Percentiles rank a stretch among this genome's conserved stretches.
phyloP scores from a whole-genome alignment of 2,329 filamentous ascomycete genomes.

The Cladophialophora carrionii region DNA sequence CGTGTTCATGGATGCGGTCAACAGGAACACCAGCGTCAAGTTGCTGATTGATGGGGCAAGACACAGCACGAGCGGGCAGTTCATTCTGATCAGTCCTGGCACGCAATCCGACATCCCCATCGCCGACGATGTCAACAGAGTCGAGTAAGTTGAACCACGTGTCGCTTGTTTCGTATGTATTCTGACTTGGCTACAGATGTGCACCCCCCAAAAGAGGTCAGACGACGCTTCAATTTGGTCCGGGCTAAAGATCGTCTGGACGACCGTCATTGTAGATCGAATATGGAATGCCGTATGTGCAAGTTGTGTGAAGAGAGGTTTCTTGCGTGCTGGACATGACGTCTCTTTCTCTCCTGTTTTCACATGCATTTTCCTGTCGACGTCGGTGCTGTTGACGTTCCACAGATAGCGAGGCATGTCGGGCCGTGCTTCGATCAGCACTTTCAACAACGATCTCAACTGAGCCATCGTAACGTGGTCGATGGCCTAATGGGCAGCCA shows the following conservation, averaged over 20 bases:
- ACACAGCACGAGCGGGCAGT: slow-evolving; percentile 85
- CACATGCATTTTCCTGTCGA: neutral
- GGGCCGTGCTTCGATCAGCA: neutral
- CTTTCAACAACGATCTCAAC: neutral
- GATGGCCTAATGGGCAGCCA: neutral
- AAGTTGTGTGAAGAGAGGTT: neutral
- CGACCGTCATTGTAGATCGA: neutral
- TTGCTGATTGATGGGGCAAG: slow-evolving; percentile 92
- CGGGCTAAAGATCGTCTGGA: neutral
- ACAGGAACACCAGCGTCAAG: slow-evolving; percentile 87
- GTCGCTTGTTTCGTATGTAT: slow-evolving; percentile 8
- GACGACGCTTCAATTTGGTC: slow-evolving; percentile 45
- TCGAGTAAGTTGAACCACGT: slow-evolving; percentile 45
- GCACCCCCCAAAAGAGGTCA: slow-evolving; percentile 53
- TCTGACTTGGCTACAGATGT: slow-evolving; percentile 41
- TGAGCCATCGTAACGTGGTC: neutral
- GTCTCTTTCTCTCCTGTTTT: neutral
- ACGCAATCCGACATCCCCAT: slow-evolving; percentile 63
- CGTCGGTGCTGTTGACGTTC: neutral
- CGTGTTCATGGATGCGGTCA: slow-evolving; percentile 98
- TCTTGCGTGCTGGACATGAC: neutral
- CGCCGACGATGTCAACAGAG: slow-evolving; percentile 51
- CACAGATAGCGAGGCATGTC: neutral
- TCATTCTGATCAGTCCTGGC: slow-evolving; percentile 94
- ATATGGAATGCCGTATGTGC: neutral